phyloP scores from a whole-genome alignment of 2,329 filamentous ascomycete genomes.

The Lecanicillium sp. region DNA sequence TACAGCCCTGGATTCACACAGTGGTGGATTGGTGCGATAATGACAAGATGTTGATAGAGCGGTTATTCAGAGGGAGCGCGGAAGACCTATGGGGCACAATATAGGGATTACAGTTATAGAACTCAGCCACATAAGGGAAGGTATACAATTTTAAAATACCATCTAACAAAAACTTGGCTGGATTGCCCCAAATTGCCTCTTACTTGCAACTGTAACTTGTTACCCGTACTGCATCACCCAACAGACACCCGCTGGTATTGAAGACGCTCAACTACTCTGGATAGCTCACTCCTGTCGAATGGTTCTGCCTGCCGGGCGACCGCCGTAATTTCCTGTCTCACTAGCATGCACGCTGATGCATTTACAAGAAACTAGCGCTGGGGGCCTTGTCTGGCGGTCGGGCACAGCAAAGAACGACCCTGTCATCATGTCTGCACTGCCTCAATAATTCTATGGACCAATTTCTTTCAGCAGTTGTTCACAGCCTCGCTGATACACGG shows the following conservation, averaged over 20 bases:
- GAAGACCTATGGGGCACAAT: slow-evolving; percentile 45
- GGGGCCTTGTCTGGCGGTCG: neutral
- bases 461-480: neutral
- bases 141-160: too few relatives aligned
- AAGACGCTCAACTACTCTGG: too few relatives aligned
- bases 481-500: too few relatives aligned
- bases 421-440: neutral
- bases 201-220: too few relatives aligned
- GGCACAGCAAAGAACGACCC: neutral
- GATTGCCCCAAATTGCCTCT: too few relatives aligned
- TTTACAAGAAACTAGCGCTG: neutral
- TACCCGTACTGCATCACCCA: too few relatives aligned
- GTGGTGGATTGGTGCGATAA: slow-evolving; percentile 48
- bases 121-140: too few relatives aligned
- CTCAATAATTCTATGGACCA: neutral
- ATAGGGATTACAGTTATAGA: too few relatives aligned
- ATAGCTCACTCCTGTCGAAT: too few relatives aligned
- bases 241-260: too few relatives aligned
- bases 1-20: slow-evolving; percentile 46
- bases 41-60: slow-evolving; percentile 37
- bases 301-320: too few relatives aligned
- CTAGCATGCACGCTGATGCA: neutral
- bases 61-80: slow-evolving; percentile 51
- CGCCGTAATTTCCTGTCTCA: neutral
- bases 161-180: too few relatives aligned